Evolutionary conservation across 1,284 basidiomycete genomes (phyloP).

Genomic region (Tremellales sp.): DNA sequence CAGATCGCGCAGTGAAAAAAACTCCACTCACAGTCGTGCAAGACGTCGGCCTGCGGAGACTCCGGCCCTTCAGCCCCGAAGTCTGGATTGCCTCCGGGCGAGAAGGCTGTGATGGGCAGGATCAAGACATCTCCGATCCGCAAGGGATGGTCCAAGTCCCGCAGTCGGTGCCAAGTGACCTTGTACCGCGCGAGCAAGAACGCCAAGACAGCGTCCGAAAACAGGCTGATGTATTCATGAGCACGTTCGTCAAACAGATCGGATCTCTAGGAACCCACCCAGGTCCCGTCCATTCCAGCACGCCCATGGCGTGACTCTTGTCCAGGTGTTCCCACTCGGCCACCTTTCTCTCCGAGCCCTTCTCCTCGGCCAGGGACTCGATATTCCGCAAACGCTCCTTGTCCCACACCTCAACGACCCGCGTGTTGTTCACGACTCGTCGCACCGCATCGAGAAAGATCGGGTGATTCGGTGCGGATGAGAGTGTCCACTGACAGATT

Average conservation of each 20-base stretch:
- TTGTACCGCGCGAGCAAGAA: conserved; percentile 43
- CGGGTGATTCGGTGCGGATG: conserved; percentile 44
- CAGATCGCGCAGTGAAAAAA: neutral
- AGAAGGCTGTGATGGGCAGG: conserved; percentile 46
- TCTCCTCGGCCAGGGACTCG: conserved; percentile 5
- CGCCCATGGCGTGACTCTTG: conserved; percentile 27
- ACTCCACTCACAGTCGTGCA: conserved; percentile 36
- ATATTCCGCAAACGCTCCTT: conserved; percentile 16
- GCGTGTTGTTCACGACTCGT: conserved; percentile 41
- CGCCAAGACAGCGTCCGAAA: conserved; percentile 42
- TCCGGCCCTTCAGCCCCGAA: conserved; percentile 27
- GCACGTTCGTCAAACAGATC: neutral
- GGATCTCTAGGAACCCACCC: conserved; percentile 9
- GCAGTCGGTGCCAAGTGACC: conserved; percentile 46
- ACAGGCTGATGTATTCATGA: conserved; percentile 15
- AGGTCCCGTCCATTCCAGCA: conserved; percentile 49
- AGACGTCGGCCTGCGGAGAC: conserved; percentile 34
- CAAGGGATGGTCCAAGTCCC: conserved; percentile 39
- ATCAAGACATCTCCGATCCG: conserved; percentile 47
- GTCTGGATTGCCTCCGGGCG: conserved; percentile 39
- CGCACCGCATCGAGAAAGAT: conserved; percentile 46
- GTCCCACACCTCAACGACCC: conserved; percentile 30
- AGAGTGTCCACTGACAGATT: conserved; percentile 49
- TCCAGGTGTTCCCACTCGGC: conserved; percentile 12
- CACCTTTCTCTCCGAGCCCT: conserved; percentile 11